Evolutionary conservation across 202 grass and related monocot genomes (phyloP), one percentile per base, ranked within the genome.

Genomic region (Zizania palustris): DNA sequence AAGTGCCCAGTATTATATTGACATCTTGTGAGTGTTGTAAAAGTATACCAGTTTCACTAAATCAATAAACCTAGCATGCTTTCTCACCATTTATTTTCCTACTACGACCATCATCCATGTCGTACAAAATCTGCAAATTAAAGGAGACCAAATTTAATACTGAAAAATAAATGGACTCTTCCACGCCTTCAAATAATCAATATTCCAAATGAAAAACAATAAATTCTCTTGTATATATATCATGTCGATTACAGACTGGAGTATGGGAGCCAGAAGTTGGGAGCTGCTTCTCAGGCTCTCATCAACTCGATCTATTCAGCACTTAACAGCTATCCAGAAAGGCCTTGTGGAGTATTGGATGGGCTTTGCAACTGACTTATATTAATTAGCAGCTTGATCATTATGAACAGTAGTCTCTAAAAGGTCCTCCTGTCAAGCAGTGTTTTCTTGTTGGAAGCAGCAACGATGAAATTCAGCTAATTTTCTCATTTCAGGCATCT

Each of bases 241-340:
- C 15, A 33, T 83, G 55, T 35, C 42, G 43, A 15, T 74, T 91
- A 19, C 81, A 97, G 93, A 77, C 85, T 93, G 83, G 83, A 91
- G 74, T 91, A 89, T 77, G 90, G 81, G 64, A 87, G 85, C 43
- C 45, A 81, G 15, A 80, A 89, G 50, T 88, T 88, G 9, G 90
- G 90, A 60, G 77, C 40, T 34, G 81, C 91, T 61, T 97, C 90
- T 9, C 93, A 93, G 85, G n/a, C n/a, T n/a, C n/a, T n/a, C n/a
- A n/a, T n/a, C 74, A 78, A 81, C 88, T 97, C 43, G 91, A 93
- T 39, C 43, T 93, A 93, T 39, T 80, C 81, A 5, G 70, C 83
- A 55, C 79, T 89, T 10, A 28, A 91, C 90, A 45, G 43, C 71
- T 76, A 80, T 91, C 41, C 93, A 97, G 67, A 93, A 93, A 83